These are phyloP conservation scores for Trichoderma endophyticum DNA, from an alignment of 2,329 filamentous ascomycete genomes.

Conservation along the genomic window DNA sequence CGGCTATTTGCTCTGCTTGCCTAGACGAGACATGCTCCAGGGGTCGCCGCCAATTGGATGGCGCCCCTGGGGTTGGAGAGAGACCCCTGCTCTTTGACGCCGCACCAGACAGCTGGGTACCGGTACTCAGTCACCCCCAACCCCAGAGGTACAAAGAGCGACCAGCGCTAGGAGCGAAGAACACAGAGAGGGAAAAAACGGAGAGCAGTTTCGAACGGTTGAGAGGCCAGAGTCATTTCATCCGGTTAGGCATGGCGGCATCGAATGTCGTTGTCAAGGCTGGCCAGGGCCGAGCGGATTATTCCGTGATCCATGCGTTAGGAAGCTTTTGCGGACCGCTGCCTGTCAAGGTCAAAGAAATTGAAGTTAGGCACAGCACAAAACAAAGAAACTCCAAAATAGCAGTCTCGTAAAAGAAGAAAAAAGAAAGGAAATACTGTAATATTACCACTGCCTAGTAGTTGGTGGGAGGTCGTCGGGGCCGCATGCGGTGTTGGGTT, in stretches of 20 bases:
- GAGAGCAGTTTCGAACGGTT: constrained; percentile 1
- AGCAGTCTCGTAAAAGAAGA: background rate
- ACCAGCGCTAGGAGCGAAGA: background rate
- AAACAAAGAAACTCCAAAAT: background rate
- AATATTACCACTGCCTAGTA: background rate
- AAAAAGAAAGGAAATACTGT: background rate
- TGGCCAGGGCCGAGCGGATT: background rate
- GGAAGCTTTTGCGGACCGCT: background rate
- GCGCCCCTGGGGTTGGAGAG: constrained; percentile 12
- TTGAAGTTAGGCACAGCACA: background rate
- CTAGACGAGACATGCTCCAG: constrained; percentile 18
- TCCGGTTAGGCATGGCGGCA: background rate
- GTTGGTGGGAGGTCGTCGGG: background rate
- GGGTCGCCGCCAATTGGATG: constrained; percentile 18
- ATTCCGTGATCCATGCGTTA: background rate
- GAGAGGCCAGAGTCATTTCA: background rate
- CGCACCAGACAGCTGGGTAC: constrained; percentile 18
- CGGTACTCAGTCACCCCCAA: constrained; percentile 6
- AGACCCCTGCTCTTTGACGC: constrained; percentile 12
- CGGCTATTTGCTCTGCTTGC: constrained; percentile 14
- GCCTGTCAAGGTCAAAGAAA: background rate
- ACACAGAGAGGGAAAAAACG: background rate
- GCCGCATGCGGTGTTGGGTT: constrained; percentile 2
- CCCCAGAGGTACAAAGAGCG: background rate
- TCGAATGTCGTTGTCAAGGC: background rate